These are phyloP conservation scores for Cymbomonas tetramitiformis DNA, from an alignment of 139 green algal genomes.

Conservation along the genomic window DNA sequence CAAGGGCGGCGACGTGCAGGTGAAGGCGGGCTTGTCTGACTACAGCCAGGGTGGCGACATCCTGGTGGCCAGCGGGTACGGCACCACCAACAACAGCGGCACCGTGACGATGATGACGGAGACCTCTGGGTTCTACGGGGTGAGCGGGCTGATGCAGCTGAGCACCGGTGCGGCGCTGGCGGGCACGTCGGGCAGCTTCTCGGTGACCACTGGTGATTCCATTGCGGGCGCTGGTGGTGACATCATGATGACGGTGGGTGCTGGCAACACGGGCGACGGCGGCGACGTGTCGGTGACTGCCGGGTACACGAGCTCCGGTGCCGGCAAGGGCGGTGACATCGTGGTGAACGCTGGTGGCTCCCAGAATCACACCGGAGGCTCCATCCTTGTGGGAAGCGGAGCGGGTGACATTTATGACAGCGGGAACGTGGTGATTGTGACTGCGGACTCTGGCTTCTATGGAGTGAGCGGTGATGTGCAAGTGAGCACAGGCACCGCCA, in stretches of 20 bases:
- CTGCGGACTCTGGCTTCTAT: neutral
- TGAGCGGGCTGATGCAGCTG: neutral
- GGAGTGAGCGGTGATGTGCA: constrained; percentile 3
- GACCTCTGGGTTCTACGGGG: neutral
- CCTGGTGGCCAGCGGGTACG: neutral
- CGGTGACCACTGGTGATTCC: neutral
- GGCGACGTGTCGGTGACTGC: neutral
- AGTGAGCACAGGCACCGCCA: neutral
- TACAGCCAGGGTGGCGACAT: neutral
- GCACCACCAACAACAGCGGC: neutral
- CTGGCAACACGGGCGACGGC: constrained; percentile 7
- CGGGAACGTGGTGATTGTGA: constrained; percentile 1
- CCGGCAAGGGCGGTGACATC: too few relatives aligned
- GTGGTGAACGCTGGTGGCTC: neutral
- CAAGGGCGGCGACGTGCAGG: constrained; percentile 6
- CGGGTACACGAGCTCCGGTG: neutral
- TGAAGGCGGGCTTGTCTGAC: neutral
- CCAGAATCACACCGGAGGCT: too few relatives aligned
- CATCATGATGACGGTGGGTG: neutral
- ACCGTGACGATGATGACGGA: neutral
- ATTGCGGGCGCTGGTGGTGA: neutral
- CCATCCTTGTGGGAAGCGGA: too few relatives aligned
- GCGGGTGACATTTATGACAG: too few relatives aligned
- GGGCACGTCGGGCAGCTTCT: neutral
- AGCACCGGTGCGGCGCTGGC: neutral